A percentile compares a stretch with the other conserved stretches of the same genome.
Conservation (phyloP, 2,329 filamentous ascomycete species). For the Ascochyta rabiei region DNA sequence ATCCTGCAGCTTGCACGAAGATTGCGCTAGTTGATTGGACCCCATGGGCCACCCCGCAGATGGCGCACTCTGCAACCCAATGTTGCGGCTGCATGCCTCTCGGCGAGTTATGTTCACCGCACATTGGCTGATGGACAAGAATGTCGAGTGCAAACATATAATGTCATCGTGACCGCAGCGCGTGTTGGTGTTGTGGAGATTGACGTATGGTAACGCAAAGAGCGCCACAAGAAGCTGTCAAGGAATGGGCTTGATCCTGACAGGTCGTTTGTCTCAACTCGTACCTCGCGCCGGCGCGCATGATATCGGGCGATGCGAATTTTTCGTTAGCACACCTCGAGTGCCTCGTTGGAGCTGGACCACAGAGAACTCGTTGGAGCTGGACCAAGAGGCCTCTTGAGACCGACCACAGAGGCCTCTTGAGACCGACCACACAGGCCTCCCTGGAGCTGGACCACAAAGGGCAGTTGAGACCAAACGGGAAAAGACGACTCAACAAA, state of each 20-base stretch:
- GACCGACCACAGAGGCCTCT: too few species aligned
- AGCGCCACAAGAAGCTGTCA: conserved; percentile 11
- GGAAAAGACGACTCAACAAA: neutral
- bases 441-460: too few species aligned
- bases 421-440: too few species aligned
- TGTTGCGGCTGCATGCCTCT: conserved; percentile 26
- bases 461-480: neutral
- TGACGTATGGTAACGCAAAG: conserved; percentile 15
- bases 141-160: conserved; percentile 15
- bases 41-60: conserved; percentile 26
- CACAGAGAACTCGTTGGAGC: too few species aligned
- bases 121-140: conserved; percentile 21
- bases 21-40: conserved; percentile 12
- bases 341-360: neutral
- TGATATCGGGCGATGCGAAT: conserved; percentile 3
- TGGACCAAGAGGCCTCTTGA: too few species aligned
- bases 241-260: conserved; percentile 14
- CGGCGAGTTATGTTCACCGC: conserved; percentile 1
- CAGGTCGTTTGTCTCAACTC: conserved; percentile 13
- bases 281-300: conserved; percentile 4
- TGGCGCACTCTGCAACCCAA: conserved; percentile 9
- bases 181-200: conserved; percentile 7
- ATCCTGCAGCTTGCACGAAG: conserved; percentile 10
- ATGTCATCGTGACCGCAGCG: conserved; percentile 12
- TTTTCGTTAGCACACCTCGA: conserved; percentile 6